These are phyloP conservation scores for Schizothecium vesticola DNA, from an alignment of 495 filamentous ascomycete genomes.

Conservation along the genomic window DNA sequence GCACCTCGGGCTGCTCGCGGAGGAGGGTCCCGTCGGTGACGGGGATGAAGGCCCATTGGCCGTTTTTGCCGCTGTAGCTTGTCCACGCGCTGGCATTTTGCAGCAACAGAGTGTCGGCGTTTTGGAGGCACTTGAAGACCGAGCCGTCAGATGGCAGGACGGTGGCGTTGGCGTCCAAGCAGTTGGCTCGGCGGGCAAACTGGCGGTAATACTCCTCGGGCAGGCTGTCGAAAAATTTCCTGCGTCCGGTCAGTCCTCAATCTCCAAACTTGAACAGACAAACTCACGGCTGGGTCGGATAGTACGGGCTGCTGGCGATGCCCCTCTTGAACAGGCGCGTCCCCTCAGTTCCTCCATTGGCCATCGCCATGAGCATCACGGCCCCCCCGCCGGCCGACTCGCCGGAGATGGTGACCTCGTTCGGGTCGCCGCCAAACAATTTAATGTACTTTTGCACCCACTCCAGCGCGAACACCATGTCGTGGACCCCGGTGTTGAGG, in stretches of 20 bases:
- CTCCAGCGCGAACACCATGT: constrained; percentile 63
- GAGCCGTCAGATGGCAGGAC: constrained; percentile 10
- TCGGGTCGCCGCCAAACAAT: constrained; percentile 63
- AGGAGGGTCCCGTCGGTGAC: constrained; percentile 59
- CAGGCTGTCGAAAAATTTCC: constrained; percentile 44
- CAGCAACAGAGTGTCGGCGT: constrained; percentile 42
- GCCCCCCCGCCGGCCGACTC: constrained; percentile 66
- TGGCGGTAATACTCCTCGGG: constrained; percentile 50
- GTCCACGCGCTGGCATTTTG: constrained; percentile 52
- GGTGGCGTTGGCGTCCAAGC: constrained; percentile 27
- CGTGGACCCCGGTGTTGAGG: constrained; percentile 60
- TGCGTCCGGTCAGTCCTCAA: constrained; percentile 12
- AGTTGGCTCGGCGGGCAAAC: constrained; percentile 51
- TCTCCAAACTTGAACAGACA: constrained; percentile 10
- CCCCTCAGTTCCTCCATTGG: constrained; percentile 30
- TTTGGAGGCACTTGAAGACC: constrained; percentile 29
- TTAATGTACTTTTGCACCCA: constrained; percentile 70
- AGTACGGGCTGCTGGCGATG: constrained; percentile 39
- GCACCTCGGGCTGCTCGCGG: constrained; percentile 46
- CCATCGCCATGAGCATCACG: constrained; percentile 46
- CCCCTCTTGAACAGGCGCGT: constrained; percentile 44
- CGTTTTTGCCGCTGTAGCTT: constrained; percentile 38
- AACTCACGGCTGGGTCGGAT: constrained; percentile 34
- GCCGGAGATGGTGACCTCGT: constrained; percentile 62
- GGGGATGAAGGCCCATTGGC: constrained; percentile 56